Base-by-base conservation (phyloP, 2,329 filamentous ascomycete species). In the Penicillium sp. region DNA sequence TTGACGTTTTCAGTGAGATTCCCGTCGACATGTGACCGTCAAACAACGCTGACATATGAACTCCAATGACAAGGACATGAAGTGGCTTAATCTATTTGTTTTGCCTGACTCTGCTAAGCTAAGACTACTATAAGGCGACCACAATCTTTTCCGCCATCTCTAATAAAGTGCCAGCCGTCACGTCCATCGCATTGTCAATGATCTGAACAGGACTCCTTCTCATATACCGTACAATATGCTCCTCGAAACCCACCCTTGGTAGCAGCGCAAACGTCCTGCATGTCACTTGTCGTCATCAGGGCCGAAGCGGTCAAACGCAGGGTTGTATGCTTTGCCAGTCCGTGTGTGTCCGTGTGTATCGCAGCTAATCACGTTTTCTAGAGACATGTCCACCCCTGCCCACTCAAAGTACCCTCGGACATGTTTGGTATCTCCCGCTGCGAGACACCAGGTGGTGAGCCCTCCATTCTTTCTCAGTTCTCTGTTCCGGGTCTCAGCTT, bases 231-330 rank as follows among this genome's bases (percentile, higher is more conserved):
- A 54, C 76, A 79, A 62, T 79, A 82, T 0, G 80, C 79, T 6
- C 76, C 77, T 45, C 72, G 74, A 60, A 81, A 74, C 54, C 78
- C 78, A n/a, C 71, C 72, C 47, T 68, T 71, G 42, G 69, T 71
- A 7, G 80, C 79, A 3, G 78, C 77, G 15, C 72, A 71, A 1
- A 79, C 78, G 67, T 83, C 80, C 80, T 80, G 82, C 72, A 78
- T 77, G 64, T 82, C 79, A 82, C 40, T 72, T 72, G 52, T 64
- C 52, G 38, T 75, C 66, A 0, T 67, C 64, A 0, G 58, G 56
- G 0, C 56, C 70, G 47, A 81, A 72, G 42, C 60, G 64, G n/a
- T 70, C 68, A 29, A 76, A 62, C 5, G 78, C 60, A 1, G 71
- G 67, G 52, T 63, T 58, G 55, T 82, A 82, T 0, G 76, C 62